These are phyloP conservation scores for Thermothelomyces thermophilus DNA, from an alignment of 2,329 filamentous ascomycete genomes.

Conservation along the genomic window DNA sequence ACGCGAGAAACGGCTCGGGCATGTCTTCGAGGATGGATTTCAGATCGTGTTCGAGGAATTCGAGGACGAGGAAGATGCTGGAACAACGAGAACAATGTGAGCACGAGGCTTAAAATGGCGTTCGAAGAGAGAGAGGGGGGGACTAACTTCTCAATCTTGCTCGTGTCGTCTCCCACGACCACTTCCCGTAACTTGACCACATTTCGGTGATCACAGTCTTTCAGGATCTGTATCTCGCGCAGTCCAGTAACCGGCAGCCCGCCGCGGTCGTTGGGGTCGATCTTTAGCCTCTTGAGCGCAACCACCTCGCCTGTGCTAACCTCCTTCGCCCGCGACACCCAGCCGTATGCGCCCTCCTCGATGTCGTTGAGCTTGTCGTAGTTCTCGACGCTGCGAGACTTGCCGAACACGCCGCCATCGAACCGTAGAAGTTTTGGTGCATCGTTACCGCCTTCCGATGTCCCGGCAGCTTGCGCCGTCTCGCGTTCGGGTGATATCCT, in stretches of 20 bases:
- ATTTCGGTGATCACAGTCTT: conserved; percentile 72
- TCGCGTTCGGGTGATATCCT: conserved; percentile 45
- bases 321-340: conserved; percentile 79
- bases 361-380: conserved; percentile 95
- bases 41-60: conserved; percentile 95
- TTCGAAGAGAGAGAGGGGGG: not conserved
- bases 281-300: conserved; percentile 88
- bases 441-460: conserved; percentile 25
- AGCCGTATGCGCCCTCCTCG: conserved; percentile 94
- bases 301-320: conserved; percentile 70
- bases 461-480: conserved; percentile 20
- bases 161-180: conserved; percentile 62
- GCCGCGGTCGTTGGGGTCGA: conserved; percentile 64
- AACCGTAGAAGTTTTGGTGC: conserved; percentile 62
- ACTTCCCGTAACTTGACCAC: conserved; percentile 79
- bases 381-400: conserved; percentile 70
- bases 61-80: conserved; percentile 89
- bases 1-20: conserved; percentile 86
- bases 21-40: conserved; percentile 91
- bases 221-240: conserved; percentile 86
- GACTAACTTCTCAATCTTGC: conserved; percentile 47
- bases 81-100: conserved; percentile 30
- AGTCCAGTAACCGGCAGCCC: conserved; percentile 89
- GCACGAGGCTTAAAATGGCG: not conserved
- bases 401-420: conserved; percentile 57